Percentiles rank a stretch among this genome's conserved stretches.
Conservation (phyloP, 1,139 yeast genomes). For the Blastobotrys persicus region DNA sequence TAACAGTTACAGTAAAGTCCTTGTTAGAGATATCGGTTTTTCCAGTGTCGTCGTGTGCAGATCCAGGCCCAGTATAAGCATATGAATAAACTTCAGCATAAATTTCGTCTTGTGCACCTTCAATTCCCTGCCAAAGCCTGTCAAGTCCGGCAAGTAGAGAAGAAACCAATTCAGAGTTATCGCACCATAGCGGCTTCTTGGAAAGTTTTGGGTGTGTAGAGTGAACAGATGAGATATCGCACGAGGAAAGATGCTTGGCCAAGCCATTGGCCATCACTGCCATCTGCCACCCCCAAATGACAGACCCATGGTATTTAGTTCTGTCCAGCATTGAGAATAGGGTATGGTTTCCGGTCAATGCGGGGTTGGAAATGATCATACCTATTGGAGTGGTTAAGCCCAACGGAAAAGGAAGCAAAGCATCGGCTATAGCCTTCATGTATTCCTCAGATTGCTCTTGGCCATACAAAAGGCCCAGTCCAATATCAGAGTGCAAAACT, state of each 20-base stretch:
- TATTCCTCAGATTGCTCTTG: constrained; percentile 14
- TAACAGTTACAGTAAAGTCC: constrained; percentile 14
- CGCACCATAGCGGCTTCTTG: constrained; percentile 13
- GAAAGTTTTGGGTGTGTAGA: constrained; percentile 2
- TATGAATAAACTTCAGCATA: constrained; percentile 19
- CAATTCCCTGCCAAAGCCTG: constrained; percentile 17
- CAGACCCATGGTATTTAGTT: constrained; percentile 18
- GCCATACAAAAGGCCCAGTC: constrained; percentile 16
- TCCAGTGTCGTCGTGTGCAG: not conserved
- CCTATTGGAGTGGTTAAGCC: constrained; percentile 18
- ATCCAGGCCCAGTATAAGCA: constrained; percentile 6
- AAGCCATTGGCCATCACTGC: constrained; percentile 19
- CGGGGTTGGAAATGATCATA: constrained; percentile 18
- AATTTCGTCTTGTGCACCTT: constrained; percentile 14
- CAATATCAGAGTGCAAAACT: constrained; percentile 15
- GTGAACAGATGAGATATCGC: constrained; percentile 1
- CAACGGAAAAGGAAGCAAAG: constrained; percentile 18
- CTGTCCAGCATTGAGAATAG: constrained; percentile 15
- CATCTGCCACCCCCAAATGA: constrained; percentile 20
- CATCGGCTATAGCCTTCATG: constrained; percentile 17
- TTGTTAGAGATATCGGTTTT: not conserved
- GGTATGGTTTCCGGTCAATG: constrained; percentile 15
- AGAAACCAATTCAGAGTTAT: constrained; percentile 12
- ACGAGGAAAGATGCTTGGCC: constrained; percentile 14
- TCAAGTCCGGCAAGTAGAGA: constrained; percentile 16